Evolutionary conservation across 1,284 basidiomycete genomes (phyloP).

Genomic region (Ganoderma multipileum): DNA sequence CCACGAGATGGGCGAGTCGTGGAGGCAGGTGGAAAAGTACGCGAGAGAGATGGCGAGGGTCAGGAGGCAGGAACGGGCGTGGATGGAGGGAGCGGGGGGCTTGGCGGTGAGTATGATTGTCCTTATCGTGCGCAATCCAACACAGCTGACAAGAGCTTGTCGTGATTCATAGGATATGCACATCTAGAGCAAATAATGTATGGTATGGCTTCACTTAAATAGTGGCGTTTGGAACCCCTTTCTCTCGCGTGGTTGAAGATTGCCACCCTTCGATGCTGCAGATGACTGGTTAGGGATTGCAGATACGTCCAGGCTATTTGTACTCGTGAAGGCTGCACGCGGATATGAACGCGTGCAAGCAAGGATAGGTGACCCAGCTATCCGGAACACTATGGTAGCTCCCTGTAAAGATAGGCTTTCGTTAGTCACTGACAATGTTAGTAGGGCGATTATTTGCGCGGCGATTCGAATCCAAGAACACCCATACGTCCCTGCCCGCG

Average conservation of each 20-base stretch:
- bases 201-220: neutral
- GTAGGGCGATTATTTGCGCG: neutral
- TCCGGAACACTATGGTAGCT: neutral
- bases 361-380: neutral
- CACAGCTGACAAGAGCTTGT: neutral
- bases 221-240: neutral
- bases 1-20: slow-evolving; percentile 15
- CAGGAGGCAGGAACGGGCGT: slow-evolving; percentile 28
- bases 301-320: neutral
- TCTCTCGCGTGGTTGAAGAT: neutral
- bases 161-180: neutral
- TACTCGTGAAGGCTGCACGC: neutral
- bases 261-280: neutral
- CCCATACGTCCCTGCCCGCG: neutral
- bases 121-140: neutral
- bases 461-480: neutral
- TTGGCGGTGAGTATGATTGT: neutral
- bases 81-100: slow-evolving; percentile 10
- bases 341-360: neutral
- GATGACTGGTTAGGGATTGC: neutral
- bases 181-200: neutral
- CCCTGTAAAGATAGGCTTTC: neutral
- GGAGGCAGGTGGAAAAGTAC: slow-evolving; percentile 23
- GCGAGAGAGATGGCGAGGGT: slow-evolving; percentile 27
- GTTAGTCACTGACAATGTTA: neutral